Base-by-base conservation (phyloP, 2,329 filamentous ascomycete species). In the Phialocephala subalpina region DNA sequence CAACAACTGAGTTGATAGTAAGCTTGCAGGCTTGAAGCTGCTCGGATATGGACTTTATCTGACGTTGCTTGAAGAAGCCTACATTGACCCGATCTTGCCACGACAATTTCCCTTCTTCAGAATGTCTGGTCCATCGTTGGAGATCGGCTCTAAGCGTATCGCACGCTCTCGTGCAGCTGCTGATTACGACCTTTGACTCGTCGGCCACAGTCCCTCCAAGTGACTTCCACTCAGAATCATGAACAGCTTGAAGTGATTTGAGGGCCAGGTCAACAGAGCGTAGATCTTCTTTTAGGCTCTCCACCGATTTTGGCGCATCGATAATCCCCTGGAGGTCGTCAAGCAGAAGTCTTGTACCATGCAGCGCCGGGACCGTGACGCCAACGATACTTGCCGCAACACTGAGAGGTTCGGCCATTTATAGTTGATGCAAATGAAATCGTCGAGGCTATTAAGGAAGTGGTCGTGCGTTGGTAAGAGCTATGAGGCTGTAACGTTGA, bases 11-110 rank as follows among this genome's bases (percentile, higher is more conserved):
- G 65, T 72, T 77, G 40, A 78, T 73, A 20, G 74, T 70, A 58
- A 75, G 66, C 69, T 76, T 77, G 64, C 74, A 78, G 67, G 66
- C 74, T 67, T 74, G 71, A 67, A 78, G 74, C 70, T 77, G 75
- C 66, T 76, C 73, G 29, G 75, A 77, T 67, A 77, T 77, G 56
- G 76, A 73, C 69, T 75, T 77, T 20, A 76, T 68, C 67, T 77
- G 68, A 56, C 69, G 66, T 68, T 78, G 66, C 72, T 76, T 78
- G 67, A 78, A 74, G 70, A 78, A 73, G 64, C 77, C 76, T 25
- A 78, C 74, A 60, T 69, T 77, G 68, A 73, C 71, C 69, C 73
- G 71, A 67, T 78, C 77, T 64, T 67, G n/a, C n/a, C n/a, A n/a
- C n/a, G n/a, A n/a, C n/a, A n/a, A n/a, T n/a, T n/a, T n/a, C n/a